Conservation (phyloP, 129 eudicot species). For the Arctium lappa region DNA sequence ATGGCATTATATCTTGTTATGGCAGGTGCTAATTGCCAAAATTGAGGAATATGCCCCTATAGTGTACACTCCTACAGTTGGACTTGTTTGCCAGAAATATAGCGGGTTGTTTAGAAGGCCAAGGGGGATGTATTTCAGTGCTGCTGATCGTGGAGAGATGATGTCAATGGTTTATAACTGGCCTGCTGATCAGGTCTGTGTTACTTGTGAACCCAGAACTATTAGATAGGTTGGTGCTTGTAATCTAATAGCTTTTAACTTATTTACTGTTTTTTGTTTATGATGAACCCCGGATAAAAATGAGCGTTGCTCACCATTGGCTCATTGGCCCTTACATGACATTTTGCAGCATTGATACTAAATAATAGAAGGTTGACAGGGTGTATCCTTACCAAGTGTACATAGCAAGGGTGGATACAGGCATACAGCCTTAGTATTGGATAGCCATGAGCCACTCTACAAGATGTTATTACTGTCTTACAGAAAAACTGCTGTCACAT, state of each 20-base stretch:
- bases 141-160: conserved; percentile 99
- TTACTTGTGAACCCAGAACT: conserved; percentile 1
- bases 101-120: conserved; percentile 97
- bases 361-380: no score
- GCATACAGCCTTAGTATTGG: no score
- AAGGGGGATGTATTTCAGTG: conserved; percentile 94
- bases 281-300: not conserved
- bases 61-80: conserved; percentile 97
- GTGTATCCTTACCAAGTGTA: no score
- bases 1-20: conserved; percentile 5
- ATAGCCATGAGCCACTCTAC: no score
- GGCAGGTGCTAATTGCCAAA: conserved; percentile 84
- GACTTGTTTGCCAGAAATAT: conserved; percentile 96
- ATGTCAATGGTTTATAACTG: conserved; percentile 99
- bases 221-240: not conserved
- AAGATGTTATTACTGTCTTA: no score
- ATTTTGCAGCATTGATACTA: no score
- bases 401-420: no score
- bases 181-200: conserved; percentile 93
- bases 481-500: no score
- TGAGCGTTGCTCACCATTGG: no score
- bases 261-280: not conserved
- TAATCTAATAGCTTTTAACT: not conserved
- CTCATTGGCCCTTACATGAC: no score
- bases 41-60: conserved; percentile 98